Percentiles rank a stretch among this genome's conserved stretches.
phyloP scores from a whole-genome alignment of 495 filamentous ascomycete species.

The Chaetomium tenue region DNA sequence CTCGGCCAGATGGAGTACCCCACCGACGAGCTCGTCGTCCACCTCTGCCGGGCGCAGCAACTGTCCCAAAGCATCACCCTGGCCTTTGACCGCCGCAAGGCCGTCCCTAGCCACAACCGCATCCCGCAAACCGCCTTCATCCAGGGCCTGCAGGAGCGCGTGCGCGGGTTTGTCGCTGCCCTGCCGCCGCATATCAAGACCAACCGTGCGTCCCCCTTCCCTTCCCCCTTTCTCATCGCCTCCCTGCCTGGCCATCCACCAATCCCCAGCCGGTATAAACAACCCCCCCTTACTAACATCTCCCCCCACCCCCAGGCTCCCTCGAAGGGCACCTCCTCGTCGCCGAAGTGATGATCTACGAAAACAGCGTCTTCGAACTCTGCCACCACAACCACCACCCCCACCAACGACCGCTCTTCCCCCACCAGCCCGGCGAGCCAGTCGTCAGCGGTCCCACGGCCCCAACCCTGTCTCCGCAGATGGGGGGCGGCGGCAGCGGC shows the following conservation, averaged over 20 bases:
- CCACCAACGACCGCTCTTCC: neutral
- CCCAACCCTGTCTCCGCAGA: neutral
- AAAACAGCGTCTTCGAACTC: slow-evolving; percentile 25
- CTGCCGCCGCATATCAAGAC: slow-evolving; percentile 27
- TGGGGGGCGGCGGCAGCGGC: too few relatives aligned
- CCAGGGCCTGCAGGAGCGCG: slow-evolving; percentile 27
- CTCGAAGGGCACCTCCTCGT: slow-evolving; percentile 31
- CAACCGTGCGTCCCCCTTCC: slow-evolving; percentile 18
- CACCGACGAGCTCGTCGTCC: slow-evolving; percentile 31
- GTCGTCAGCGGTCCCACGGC: neutral
- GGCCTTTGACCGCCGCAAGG: slow-evolving; percentile 22
- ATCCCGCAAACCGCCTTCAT: slow-evolving; percentile 24
- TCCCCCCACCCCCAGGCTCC: slow-evolving; percentile 16
- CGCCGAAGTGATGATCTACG: slow-evolving; percentile 35
- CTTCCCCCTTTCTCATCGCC: neutral
- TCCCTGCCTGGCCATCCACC: too few relatives aligned
- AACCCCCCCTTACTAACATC: neutral
- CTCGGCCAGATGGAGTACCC: slow-evolving; percentile 26
- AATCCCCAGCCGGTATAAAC: too few relatives aligned
- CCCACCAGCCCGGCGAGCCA: neutral
- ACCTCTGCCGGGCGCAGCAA: slow-evolving; percentile 33
- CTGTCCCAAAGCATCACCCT: slow-evolving; percentile 33
- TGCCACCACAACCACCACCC: too few relatives aligned
- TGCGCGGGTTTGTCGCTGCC: slow-evolving; percentile 20
- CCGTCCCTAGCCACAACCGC: slow-evolving; percentile 14